Base-by-base conservation (phyloP, 208 protist species). In the Endotrypanum monterogeii region DNA sequence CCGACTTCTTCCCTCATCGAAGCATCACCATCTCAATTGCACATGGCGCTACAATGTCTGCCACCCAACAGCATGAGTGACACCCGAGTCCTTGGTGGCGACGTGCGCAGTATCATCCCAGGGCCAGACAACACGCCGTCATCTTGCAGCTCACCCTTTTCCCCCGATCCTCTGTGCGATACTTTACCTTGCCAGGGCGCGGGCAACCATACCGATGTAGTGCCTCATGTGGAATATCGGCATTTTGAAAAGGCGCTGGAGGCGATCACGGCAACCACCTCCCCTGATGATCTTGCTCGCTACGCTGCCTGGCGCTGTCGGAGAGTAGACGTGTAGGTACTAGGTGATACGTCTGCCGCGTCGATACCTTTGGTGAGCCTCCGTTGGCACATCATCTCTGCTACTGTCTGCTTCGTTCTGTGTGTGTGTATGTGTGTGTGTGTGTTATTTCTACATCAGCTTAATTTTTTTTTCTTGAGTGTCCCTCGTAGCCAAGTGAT, bases 181-280 rank as follows among this genome's bases (percentile, higher is more conserved):
- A 25, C 18, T 20, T 3, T 44, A 20, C 30, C 12, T 3, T 54
- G 63, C 39, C 28, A 25, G 39, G 39, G 23, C 9, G 25, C 12
- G 12, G 2, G 41, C 44, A 16, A 14, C 37, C 37, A 39, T 25
- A 20, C 44, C 51, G 16, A 51, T 3, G 11, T 28, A n/a, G 58
- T 77, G 23, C 75, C 72, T 20, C 30, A 46, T 32, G 79, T 83
- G 48, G 69, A 76, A 51, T 71, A 35, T 25, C 48, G 39, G 35
- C 80, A 84, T 46, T 81, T 81, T 55, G 66, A 80, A 44, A 67
- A 50, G 8, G 79, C 79, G 14, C 62, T 83, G 63, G 52, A 32
- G 9, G 35, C 44, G 52, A 61, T 76, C 48, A 32, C 55, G 14
- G 70, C 80, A 2, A 75, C 80, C 1, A 78, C 71, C 14, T 62